phyloP scores from a whole-genome alignment of 2,329 filamentous ascomycete genomes.

The Claviceps paspali region DNA sequence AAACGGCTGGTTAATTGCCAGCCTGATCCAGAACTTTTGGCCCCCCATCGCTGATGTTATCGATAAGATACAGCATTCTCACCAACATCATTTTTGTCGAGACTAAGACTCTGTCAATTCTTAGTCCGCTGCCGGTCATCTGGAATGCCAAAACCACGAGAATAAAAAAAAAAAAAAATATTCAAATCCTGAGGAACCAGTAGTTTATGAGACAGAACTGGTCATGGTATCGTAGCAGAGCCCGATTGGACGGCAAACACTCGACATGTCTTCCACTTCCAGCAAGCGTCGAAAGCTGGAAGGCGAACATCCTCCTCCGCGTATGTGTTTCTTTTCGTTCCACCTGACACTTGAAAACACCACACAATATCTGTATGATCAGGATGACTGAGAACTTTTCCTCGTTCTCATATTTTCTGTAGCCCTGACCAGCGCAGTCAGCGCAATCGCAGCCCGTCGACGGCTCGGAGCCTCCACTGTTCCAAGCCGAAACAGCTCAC shows the following conservation, averaged over 20 bases:
- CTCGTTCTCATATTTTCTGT: background rate
- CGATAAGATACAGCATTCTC: background rate
- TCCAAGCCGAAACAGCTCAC: slow-evolving; percentile 4
- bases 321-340: slow-evolving; percentile 11
- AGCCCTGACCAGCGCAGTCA: slow-evolving; percentile 20
- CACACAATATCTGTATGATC: no score
- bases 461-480: slow-evolving; percentile 11
- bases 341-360: background rate
- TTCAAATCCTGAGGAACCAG: background rate
- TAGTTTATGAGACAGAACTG: background rate
- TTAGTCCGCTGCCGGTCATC: background rate
- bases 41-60: no score
- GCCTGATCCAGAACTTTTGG: no score
- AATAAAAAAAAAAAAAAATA: background rate
- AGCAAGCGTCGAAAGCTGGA: slow-evolving; percentile 22
- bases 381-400: no score
- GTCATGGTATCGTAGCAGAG: background rate
- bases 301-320: slow-evolving; percentile 12
- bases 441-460: slow-evolving; percentile 21
- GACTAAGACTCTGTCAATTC: background rate
- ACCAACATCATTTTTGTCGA: background rate
- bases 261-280: slow-evolving; percentile 14
- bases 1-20: background rate
- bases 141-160: no score
- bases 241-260: background rate